Evolutionary conservation across 257 asterid genomes (phyloP).

Genomic region (Marsdenia floribunda): DNA sequence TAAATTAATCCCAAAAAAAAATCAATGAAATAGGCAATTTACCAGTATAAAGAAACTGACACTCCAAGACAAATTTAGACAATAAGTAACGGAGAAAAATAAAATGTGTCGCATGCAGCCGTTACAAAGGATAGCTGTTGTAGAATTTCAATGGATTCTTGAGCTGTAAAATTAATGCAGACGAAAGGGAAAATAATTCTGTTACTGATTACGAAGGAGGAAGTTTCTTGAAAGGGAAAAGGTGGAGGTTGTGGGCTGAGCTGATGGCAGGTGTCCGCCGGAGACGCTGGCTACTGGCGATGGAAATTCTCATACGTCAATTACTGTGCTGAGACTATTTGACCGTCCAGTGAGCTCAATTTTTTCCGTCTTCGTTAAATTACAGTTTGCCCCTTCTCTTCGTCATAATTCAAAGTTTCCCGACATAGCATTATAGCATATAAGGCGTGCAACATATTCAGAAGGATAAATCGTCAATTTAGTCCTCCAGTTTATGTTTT

Average conservation of each 20-base stretch:
- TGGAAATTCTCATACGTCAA: neutral
- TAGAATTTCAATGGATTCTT: neutral
- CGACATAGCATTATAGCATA: too few relatives aligned
- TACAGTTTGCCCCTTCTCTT: neutral
- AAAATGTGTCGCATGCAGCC: neutral
- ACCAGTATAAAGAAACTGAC: neutral
- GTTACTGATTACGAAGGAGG: neutral
- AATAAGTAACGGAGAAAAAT: neutral
- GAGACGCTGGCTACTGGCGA: neutral
- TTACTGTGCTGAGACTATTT: neutral
- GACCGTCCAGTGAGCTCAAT: too few relatives aligned
- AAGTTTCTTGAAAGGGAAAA: neutral
- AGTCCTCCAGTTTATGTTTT: too few relatives aligned
- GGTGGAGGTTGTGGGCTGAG: neutral
- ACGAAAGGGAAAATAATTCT: neutral
- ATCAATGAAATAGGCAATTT: neutral
- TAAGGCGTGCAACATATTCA: too few relatives aligned
- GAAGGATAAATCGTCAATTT: too few relatives aligned
- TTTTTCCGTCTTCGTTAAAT: neutral
- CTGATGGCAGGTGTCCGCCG: neutral
- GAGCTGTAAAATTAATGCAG: neutral
- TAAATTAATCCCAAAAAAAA: neutral
- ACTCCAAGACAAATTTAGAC: neutral
- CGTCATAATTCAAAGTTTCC: too few relatives aligned
- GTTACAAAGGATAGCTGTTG: neutral